Percentiles rank a stretch among this genome's conserved stretches.
phyloP scores from a whole-genome alignment of 768 basidiomycete species.

The Agaricus subrufescens region DNA sequence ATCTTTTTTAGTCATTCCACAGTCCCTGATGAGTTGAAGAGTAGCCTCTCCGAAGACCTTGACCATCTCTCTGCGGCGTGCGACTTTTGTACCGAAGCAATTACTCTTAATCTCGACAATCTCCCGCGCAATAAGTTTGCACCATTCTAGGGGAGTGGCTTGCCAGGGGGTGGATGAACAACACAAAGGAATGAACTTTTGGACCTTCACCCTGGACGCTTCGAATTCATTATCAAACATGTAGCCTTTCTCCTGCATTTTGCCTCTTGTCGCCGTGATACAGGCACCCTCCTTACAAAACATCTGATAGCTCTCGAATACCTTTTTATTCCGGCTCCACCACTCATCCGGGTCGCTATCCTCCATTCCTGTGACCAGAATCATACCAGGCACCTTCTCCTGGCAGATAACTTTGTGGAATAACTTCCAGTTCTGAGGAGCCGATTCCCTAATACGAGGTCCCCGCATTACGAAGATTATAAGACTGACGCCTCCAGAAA shows the following conservation, averaged over 20 bases:
- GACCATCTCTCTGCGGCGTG: not conserved
- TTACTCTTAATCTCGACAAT: no score
- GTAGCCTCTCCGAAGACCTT: not conserved
- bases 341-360: conserved; percentile 20
- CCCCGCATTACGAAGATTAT: conserved; percentile 35
- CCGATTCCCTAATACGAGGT: conserved; percentile 28
- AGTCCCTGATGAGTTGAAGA: no score
- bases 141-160: not conserved
- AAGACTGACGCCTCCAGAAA: conserved; percentile 32
- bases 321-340: conserved; percentile 24
- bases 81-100: no score
- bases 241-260: not conserved
- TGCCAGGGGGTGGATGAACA: not conserved
- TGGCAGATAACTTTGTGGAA: conserved; percentile 33
- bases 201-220: conserved; percentile 6
- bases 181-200: not conserved
- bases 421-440: conserved; percentile 33
- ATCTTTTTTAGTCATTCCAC: no score
- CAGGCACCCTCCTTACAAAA: conserved; percentile 27
- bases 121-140: not conserved
- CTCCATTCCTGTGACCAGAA: conserved; percentile 36
- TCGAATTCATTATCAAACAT: conserved; percentile 12
- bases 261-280: conserved; percentile 31
- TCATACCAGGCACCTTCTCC: conserved; percentile 29
- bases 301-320: conserved; percentile 27